phyloP scores from a whole-genome alignment of 2,329 filamentous ascomycete species.

The Bipolaris bicolor region DNA sequence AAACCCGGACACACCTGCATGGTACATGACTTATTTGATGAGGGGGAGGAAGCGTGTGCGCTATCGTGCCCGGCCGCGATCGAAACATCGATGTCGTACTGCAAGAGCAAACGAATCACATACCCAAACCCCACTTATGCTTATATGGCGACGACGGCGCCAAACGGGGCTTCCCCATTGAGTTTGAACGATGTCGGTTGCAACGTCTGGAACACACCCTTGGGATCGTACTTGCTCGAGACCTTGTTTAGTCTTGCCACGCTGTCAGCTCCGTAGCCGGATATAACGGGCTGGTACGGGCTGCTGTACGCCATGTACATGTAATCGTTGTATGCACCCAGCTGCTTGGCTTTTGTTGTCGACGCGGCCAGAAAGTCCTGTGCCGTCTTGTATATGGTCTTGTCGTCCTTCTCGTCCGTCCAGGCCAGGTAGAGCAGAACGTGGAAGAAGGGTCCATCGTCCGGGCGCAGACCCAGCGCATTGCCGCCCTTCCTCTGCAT shows the following conservation, averaged over 20 bases:
- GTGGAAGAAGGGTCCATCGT: conserved; percentile 23
- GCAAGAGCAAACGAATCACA: neutral
- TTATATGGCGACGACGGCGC: neutral
- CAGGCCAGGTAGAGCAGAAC: conserved; percentile 29
- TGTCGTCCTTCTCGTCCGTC: conserved; percentile 27
- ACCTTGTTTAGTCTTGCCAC: conserved; percentile 21
- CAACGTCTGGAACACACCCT: conserved; percentile 16
- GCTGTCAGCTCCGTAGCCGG: conserved; percentile 50
- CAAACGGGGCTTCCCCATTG: conserved; percentile 1
- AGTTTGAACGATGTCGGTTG: conserved; percentile 20
- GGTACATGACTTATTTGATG: too few species aligned
- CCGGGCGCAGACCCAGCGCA: conserved; percentile 28
- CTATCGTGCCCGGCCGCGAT: too few species aligned
- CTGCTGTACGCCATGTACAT: conserved; percentile 57
- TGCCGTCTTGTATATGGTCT: conserved; percentile 20
- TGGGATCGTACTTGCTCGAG: conserved; percentile 17
- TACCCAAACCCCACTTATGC: too few species aligned
- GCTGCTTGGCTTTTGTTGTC: conserved; percentile 7
- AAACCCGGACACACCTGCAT: too few species aligned
- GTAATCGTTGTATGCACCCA: conserved; percentile 17
- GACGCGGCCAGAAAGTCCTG: conserved; percentile 17
- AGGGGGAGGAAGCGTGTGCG: too few species aligned
- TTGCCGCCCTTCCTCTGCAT: conserved; percentile 37
- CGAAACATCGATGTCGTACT: neutral
- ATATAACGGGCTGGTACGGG: conserved; percentile 50